Conservation (phyloP, 2,329 filamentous ascomycete genomes). For the Botryotinia calthae region DNA sequence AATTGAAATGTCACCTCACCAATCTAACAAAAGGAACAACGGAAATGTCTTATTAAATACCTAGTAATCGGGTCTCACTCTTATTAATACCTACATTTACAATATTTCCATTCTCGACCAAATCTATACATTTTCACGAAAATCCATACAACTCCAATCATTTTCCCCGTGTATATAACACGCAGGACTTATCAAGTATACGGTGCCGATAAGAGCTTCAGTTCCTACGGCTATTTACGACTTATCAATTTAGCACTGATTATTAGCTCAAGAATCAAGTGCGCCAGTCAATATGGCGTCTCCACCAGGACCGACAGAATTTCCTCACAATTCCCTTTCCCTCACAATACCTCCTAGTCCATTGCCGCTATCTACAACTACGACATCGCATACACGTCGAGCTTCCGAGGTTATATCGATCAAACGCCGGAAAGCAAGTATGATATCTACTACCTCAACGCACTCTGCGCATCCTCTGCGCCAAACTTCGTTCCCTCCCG, state of each 20-base stretch:
- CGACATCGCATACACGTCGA: conserved; percentile 53
- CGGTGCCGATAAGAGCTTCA: neutral
- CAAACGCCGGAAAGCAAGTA: conserved; percentile 72
- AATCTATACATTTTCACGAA: no score
- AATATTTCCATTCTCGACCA: neutral
- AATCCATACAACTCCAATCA: neutral
- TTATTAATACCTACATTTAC: neutral
- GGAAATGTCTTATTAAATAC: neutral
- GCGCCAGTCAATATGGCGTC: conserved; percentile 33
- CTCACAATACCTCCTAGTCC: conserved; percentile 43
- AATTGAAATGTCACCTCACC: neutral
- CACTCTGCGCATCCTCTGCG: conserved; percentile 66
- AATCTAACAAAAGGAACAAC: neutral
- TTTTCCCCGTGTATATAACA: neutral
- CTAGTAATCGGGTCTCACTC: neutral
- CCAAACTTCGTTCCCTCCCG: conserved; percentile 77
- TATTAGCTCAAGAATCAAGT: neutral
- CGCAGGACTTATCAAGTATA: neutral
- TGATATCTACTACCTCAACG: conserved; percentile 53
- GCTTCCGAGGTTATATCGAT: conserved; percentile 47
- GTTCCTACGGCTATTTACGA: neutral
- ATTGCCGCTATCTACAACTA: conserved; percentile 51
- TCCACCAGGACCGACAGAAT: conserved; percentile 32
- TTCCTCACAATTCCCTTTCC: conserved; percentile 50
- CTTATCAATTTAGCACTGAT: conserved; percentile 1